A percentile compares a stretch with the other conserved stretches of the same genome.
phyloP scores from a whole-genome alignment of 495 filamentous ascomycete species.

The Monascus purpureus region DNA sequence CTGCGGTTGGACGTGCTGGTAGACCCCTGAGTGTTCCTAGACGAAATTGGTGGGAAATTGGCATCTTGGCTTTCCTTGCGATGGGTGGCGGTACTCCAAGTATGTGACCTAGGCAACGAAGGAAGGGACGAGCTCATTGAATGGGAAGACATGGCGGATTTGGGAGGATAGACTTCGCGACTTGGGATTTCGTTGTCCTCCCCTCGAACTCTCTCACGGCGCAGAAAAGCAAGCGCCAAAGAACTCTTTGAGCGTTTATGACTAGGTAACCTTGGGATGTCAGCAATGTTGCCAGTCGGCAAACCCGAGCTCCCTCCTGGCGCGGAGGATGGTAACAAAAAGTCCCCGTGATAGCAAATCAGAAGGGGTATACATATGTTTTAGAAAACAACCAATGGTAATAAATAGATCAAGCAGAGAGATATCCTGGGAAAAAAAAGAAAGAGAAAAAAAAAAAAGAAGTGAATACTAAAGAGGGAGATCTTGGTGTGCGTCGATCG shows the following conservation, averaged over 20 bases:
- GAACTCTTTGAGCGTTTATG: constrained; percentile 42
- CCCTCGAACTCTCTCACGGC: constrained; percentile 33
- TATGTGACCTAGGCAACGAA: constrained; percentile 10
- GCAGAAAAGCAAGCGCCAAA: constrained; percentile 36
- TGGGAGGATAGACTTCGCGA: constrained; percentile 16
- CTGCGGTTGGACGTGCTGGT: constrained; percentile 15
- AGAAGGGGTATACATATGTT: too few relatives aligned
- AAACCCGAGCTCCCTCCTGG: too few relatives aligned
- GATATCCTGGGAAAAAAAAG: too few relatives aligned
- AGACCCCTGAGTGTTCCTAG: constrained; percentile 14
- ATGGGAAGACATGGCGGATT: constrained; percentile 15
- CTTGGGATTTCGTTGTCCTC: constrained; percentile 18
- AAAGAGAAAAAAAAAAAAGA: too few relatives aligned
- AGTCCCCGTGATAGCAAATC: too few relatives aligned
- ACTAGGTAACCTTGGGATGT: constrained; percentile 18
- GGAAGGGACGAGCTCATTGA: constrained; percentile 11
- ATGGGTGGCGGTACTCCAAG: constrained; percentile 19
- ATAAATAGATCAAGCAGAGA: too few relatives aligned
- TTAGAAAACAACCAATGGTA: too few relatives aligned
- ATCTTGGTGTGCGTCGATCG: too few relatives aligned
- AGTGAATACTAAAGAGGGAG: too few relatives aligned
- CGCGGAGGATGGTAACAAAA: too few relatives aligned
- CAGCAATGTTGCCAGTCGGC: too few relatives aligned
- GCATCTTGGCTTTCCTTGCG: constrained; percentile 15
- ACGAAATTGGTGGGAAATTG: constrained; percentile 11